Percentiles rank a stretch among this genome's conserved stretches.
Evolutionary conservation across 1,284 basidiomycete genomes (phyloP).

Genomic region (Mrakiaceae sp.): DNA sequence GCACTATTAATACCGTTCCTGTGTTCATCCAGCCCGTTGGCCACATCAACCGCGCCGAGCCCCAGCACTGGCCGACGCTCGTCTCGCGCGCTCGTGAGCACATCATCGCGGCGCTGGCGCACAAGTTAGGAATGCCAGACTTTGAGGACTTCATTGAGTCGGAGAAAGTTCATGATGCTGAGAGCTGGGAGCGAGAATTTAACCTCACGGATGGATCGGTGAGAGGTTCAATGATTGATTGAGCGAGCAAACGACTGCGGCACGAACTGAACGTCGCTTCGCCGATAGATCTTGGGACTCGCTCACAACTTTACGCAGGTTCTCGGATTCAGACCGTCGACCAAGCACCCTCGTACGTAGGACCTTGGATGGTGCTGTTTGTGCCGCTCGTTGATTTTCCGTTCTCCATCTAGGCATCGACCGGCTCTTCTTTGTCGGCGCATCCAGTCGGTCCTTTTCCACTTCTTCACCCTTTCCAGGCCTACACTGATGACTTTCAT

Average conservation of each 20-base stretch:
- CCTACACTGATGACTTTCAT: conserved; percentile 1
- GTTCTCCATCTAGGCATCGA: background rate
- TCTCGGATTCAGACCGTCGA: conserved; percentile 23
- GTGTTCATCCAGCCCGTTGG: conserved; percentile 17
- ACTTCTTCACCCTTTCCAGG: background rate
- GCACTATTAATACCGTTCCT: conserved; percentile 22
- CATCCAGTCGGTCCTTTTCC: background rate
- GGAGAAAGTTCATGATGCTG: conserved; percentile 31
- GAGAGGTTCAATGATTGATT: background rate
- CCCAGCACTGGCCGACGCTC: conserved; percentile 28
- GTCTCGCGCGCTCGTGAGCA: conserved; percentile 27
- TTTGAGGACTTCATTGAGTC: conserved; percentile 28
- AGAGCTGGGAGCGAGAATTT: conserved; percentile 34
- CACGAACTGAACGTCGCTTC: background rate
- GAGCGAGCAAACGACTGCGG: too few relatives aligned
- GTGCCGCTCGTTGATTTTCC: conserved; percentile 26
- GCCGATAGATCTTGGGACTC: conserved; percentile 27
- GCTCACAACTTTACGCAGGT: conserved; percentile 35
- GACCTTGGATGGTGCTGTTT: conserved; percentile 25
- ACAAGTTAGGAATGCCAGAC: conserved; percentile 23
- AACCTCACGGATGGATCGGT: conserved; percentile 30
- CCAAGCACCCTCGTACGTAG: background rate
- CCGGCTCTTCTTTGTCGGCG: conserved; percentile 4
- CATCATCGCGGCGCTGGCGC: conserved; percentile 28
- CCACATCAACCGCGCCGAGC: conserved; percentile 16